These are phyloP conservation scores for Ceratocystis papillata DNA, from an alignment of 2,329 filamentous ascomycete species.

Conservation along the genomic window DNA sequence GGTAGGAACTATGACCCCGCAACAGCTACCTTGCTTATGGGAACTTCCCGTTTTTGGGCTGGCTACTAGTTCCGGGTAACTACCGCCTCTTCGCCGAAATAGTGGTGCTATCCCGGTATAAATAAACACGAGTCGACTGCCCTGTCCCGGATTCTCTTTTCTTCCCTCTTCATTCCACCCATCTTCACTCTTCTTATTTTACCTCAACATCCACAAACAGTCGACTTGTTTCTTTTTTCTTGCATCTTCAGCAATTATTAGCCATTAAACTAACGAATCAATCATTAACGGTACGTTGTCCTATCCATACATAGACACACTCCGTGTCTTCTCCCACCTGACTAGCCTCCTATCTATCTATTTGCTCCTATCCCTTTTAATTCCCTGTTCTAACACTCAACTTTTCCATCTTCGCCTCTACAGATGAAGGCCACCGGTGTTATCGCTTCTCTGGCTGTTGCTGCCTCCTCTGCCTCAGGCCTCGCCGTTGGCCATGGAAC, in stretches of 20 bases:
- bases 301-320: not conserved
- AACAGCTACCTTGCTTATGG: not conserved
- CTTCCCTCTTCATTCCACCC: not conserved
- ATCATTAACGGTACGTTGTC: not conserved
- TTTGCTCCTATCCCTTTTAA: not conserved
- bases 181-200: not conserved
- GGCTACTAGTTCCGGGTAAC: not conserved
- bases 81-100: not conserved
- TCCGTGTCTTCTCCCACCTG: not conserved
- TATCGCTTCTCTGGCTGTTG: conserved; percentile 4
- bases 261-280: not conserved
- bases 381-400: not conserved
- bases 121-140: not conserved
- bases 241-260: not conserved
- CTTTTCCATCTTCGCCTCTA: not conserved
- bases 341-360: not conserved
- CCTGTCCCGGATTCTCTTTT: not conserved
- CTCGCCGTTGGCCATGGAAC: not conserved
- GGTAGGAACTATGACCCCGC: not conserved
- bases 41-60: not conserved
- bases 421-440: conserved; percentile 10
- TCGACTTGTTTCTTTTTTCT: not conserved
- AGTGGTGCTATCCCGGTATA: conserved; percentile 1
- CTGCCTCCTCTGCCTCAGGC: not conserved
- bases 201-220: not conserved